A percentile compares a stretch with the other conserved stretches of the same genome.
Conservation (phyloP, 768 basidiomycete species). For the Tricholoma furcatifolium region DNA sequence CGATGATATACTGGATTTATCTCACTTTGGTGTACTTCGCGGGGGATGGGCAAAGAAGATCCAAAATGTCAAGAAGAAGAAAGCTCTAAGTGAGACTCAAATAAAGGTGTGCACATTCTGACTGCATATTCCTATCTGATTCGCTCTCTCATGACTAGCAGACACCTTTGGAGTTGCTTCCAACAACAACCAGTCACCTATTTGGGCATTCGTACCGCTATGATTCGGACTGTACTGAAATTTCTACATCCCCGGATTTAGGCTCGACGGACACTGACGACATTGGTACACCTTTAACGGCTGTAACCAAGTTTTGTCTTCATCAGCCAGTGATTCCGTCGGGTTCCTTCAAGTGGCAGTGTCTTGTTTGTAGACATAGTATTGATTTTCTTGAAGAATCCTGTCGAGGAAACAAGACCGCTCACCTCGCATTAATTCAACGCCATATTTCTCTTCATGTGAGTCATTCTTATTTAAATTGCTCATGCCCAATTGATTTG, state of each 20-base stretch:
- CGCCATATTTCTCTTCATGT: too few species aligned
- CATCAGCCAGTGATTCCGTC: conserved; percentile 37
- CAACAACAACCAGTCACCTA: not conserved
- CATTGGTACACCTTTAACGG: conserved; percentile 15
- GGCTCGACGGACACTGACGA: conserved; percentile 32
- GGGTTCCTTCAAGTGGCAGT: conserved; percentile 52
- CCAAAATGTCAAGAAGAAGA: conserved; percentile 13
- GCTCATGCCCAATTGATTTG: too few species aligned
- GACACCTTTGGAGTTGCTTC: not conserved
- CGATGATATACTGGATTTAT: conserved; percentile 21
- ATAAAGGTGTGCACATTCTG: not conserved
- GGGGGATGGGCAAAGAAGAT: conserved; percentile 29
- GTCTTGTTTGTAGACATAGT: conserved; percentile 44
- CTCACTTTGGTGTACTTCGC: conserved; percentile 29
- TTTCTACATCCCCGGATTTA: conserved; percentile 42
- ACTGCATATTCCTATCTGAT: too few species aligned
- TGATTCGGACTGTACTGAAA: conserved; percentile 59
- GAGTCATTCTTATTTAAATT: too few species aligned
- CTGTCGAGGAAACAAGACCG: too few species aligned
- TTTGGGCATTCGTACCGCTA: conserved; percentile 29
- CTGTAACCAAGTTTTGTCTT: conserved; percentile 25
- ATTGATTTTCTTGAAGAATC: conserved; percentile 42
- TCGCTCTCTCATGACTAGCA: not conserved
- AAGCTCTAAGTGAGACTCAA: conserved; percentile 5
- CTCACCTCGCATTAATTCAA: too few species aligned